These are phyloP conservation scores for Aspergillus ustus DNA, from an alignment of 2,329 filamentous ascomycete species.

Conservation along the genomic window DNA sequence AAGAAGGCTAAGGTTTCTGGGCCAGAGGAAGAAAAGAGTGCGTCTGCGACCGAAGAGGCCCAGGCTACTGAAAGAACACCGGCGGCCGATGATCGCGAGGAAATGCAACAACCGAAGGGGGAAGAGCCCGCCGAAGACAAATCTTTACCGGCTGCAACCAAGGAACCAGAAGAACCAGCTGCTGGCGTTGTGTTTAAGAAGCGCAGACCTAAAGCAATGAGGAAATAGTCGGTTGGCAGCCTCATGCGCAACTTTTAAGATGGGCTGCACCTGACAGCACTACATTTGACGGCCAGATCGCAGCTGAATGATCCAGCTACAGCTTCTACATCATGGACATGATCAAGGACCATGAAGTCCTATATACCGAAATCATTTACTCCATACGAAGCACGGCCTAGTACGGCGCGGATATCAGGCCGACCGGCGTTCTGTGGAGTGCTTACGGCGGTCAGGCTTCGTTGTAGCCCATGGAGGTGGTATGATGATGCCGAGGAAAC, in stretches of 20 bases:
- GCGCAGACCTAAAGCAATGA: constrained; percentile 51
- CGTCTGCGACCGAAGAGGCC: constrained; percentile 8
- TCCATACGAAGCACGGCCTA: not conserved
- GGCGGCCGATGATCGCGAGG: constrained; percentile 7
- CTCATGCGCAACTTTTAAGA: not conserved
- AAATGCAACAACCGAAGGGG: constrained; percentile 26
- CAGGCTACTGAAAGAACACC: constrained; percentile 16
- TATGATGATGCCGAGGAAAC: not conserved
- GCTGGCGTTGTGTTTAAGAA: constrained; percentile 53
- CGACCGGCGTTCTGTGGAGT: not conserved
- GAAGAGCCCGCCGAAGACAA: constrained; percentile 28
- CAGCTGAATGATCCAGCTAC: not conserved
- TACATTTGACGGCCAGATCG: too few species aligned
- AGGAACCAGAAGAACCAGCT: constrained; percentile 28
- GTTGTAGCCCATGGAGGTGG: not conserved
- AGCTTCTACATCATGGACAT: not conserved
- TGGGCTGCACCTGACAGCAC: not conserved
- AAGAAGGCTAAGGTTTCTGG: constrained; percentile 38
- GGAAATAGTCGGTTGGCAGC: constrained; percentile 33
- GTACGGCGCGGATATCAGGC: not conserved
- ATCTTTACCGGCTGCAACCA: constrained; percentile 14
- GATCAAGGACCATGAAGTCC: too few species aligned
- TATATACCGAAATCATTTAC: not conserved
- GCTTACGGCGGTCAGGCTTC: not conserved
- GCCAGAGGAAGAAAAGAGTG: constrained; percentile 22